A percentile compares a stretch with the other conserved stretches of the same genome.
Evolutionary conservation across 1,284 basidiomycete genomes (phyloP).

Genomic region (Cryptococcus jaspeensis): DNA sequence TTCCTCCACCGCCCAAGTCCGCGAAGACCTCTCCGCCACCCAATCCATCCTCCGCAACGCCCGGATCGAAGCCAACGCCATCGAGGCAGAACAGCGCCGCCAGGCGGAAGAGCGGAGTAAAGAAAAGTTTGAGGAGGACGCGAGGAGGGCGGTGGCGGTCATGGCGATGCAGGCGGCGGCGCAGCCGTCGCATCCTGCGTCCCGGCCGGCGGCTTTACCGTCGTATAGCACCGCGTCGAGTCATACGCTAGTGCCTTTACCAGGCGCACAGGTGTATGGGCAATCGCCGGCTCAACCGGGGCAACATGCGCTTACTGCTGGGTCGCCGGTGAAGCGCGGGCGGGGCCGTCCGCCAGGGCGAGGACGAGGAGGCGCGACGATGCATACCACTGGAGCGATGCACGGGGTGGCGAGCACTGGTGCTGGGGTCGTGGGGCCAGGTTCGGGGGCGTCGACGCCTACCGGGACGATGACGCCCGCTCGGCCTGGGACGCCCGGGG

Average conservation of each 20-base stretch:
- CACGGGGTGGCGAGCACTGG: too few species aligned
- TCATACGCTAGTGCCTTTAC: too few species aligned
- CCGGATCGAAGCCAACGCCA: background rate
- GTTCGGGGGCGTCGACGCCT: too few species aligned
- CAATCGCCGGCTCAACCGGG: too few species aligned
- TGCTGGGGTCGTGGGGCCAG: too few species aligned
- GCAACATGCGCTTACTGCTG: background rate
- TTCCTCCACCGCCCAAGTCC: conserved; percentile 23
- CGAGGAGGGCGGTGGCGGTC: background rate
- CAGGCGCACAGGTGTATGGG: too few species aligned
- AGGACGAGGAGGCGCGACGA: too few species aligned
- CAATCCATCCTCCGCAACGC: conserved; percentile 21
- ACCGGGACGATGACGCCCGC: too few species aligned
- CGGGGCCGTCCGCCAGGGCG: background rate
- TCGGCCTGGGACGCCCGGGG: too few species aligned
- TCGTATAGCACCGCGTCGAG: too few species aligned
- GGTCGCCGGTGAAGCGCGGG: background rate
- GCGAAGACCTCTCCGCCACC: conserved; percentile 29
- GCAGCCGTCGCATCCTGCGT: background rate
- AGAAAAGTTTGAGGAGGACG: conserved; percentile 1
- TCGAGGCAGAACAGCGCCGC: conserved; percentile 12
- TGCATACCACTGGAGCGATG: too few species aligned
- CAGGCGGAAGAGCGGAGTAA: conserved; percentile 9
- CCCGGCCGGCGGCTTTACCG: too few species aligned
- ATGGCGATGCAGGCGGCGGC: conserved; percentile 5